These are phyloP conservation scores for Xerocomus minutiporus DNA, from an alignment of 1,284 basidiomycete genomes.

Conservation along the genomic window DNA sequence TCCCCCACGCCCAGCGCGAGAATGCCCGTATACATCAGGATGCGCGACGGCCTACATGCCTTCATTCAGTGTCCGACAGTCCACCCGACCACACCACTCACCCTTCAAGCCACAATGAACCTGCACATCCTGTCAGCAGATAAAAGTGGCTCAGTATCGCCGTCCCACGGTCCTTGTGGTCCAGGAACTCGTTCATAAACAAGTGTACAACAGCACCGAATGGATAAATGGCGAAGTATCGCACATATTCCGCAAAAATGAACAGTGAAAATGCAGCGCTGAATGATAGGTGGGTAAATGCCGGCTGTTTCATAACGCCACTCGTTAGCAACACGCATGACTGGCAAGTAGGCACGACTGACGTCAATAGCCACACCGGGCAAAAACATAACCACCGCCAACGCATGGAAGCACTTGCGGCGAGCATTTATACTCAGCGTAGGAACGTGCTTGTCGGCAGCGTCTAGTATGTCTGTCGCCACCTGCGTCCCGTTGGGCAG, in stretches of 20 bases:
- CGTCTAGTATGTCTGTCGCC: constrained; percentile 81
- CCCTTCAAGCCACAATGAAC: constrained; percentile 94
- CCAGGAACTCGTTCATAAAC: constrained; percentile 97
- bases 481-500: constrained; percentile 53
- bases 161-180: constrained; percentile 92
- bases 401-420: constrained; percentile 94
- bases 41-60: constrained; percentile 53
- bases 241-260: constrained; percentile 93
- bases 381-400: constrained; percentile 94
- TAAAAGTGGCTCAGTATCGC: constrained; percentile 98
- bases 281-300: constrained; percentile 93
- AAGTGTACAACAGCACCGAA: constrained; percentile 92
- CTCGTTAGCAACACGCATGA: constrained; percentile 18
- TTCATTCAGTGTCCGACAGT: constrained; percentile 7
- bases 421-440: constrained; percentile 90
- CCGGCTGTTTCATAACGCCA: constrained; percentile 57
- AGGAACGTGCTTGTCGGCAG: constrained; percentile 84
- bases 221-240: constrained; percentile 97
- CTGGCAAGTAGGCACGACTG: constrained; percentile 37
- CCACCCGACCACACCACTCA: constrained; percentile 37
- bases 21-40: constrained; percentile 87
- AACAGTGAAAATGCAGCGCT: constrained; percentile 91
- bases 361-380: constrained; percentile 92
- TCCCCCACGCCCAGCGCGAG: constrained; percentile 91
- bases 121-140: constrained; percentile 90